phyloP scores from a whole-genome alignment of 2,329 filamentous ascomycete genomes.

The Claviceps spartinae region DNA sequence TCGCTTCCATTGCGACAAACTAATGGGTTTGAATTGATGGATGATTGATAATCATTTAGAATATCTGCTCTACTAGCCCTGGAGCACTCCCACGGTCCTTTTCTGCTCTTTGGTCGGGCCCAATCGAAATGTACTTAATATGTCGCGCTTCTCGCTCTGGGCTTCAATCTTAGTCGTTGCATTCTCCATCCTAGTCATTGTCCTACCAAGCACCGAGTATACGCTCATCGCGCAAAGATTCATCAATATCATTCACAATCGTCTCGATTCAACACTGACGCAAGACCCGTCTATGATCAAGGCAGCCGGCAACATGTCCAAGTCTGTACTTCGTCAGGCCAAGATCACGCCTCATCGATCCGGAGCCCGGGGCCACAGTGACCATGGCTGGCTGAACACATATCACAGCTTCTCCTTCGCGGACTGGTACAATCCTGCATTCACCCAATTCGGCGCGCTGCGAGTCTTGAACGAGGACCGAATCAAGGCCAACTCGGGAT shows the following conservation, averaged over 20 bases:
- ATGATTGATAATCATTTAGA: not conserved
- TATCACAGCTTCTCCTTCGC: constrained; percentile 83
- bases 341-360: constrained; percentile 67
- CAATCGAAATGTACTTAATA: constrained; percentile 18
- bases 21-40: not conserved
- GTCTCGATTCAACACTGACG: not conserved
- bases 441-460: constrained; percentile 58
- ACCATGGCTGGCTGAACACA: constrained; percentile 79
- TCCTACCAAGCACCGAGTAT: constrained; percentile 8
- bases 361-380: constrained; percentile 55
- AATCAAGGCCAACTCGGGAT: constrained; percentile 59
- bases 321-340: constrained; percentile 45
- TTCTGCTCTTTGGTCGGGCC: constrained; percentile 11
- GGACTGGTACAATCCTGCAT: constrained; percentile 51
- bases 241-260: constrained; percentile 4
- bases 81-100: constrained; percentile 9
- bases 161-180: constrained; percentile 23
- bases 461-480: constrained; percentile 84
- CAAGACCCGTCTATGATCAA: constrained; percentile 20
- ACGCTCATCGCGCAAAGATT: constrained; percentile 6
- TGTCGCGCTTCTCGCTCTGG: constrained; percentile 20
- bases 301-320: constrained; percentile 39
- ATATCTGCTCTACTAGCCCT: constrained; percentile 5
- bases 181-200: constrained; percentile 24
- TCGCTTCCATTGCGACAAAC: not conserved